A percentile compares a stretch with the other conserved stretches of the same genome.
phyloP scores from a whole-genome alignment of 2,329 filamentous ascomycete species.

The Tolypocladium ophioglossoides region DNA sequence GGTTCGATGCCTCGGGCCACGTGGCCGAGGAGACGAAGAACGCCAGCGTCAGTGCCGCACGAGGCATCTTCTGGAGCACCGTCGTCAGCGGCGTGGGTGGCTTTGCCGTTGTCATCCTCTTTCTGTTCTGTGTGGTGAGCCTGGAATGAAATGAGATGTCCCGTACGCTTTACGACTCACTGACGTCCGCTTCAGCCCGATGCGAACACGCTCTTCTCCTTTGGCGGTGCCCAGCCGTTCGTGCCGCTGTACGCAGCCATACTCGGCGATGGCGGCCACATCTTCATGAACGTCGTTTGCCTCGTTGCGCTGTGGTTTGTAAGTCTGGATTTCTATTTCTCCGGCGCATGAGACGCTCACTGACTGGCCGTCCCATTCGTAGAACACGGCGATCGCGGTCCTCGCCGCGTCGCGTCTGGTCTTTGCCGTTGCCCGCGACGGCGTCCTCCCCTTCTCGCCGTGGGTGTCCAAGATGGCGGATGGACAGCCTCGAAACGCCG shows the following conservation, averaged over 20 bases:
- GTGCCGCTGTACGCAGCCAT: slow-evolving; percentile 47
- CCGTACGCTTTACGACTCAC: background rate
- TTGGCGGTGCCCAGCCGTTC: slow-evolving; percentile 46
- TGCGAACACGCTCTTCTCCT: slow-evolving; percentile 25
- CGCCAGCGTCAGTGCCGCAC: slow-evolving; percentile 41
- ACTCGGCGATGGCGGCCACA: slow-evolving; percentile 43
- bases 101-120: slow-evolving; percentile 44
- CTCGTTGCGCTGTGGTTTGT: background rate
- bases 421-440: slow-evolving; percentile 51
- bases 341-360: background rate
- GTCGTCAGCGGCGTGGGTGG: slow-evolving; percentile 45
- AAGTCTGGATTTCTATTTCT: background rate
- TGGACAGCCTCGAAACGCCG: slow-evolving; percentile 49
- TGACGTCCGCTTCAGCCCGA: background rate
- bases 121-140: slow-evolving; percentile 43
- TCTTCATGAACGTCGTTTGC: slow-evolving; percentile 13
- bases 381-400: slow-evolving; percentile 50
- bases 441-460: slow-evolving; percentile 46
- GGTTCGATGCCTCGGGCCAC: slow-evolving; percentile 50
- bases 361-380: background rate
- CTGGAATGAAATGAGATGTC: too few species aligned
- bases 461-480: slow-evolving; percentile 45
- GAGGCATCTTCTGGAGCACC: slow-evolving; percentile 51
- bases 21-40: slow-evolving; percentile 53
- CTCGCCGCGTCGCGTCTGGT: slow-evolving; percentile 50